Percentiles rank a stretch among this genome's conserved stretches.
Evolutionary conservation across 139 green algal species (phyloP).

Genomic region (Eudorina sp.): DNA sequence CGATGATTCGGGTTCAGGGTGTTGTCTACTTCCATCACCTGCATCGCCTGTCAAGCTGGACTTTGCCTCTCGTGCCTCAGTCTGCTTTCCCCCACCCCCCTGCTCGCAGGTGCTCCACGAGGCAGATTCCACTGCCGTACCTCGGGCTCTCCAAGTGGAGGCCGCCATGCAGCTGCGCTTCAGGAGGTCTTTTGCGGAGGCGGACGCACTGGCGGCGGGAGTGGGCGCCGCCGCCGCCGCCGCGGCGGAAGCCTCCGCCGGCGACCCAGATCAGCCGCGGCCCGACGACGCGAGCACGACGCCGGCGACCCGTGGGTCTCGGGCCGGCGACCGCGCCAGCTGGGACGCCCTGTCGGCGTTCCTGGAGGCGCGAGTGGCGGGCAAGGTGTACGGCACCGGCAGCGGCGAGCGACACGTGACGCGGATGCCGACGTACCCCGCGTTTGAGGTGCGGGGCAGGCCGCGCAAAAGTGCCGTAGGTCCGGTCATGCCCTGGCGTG

Average conservation of each 20-base stretch:
- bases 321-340: neutral
- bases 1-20: no score
- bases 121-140: conserved; percentile 21
- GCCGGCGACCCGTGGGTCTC: neutral
- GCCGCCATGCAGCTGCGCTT: conserved; percentile 24
- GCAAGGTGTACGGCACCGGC: conserved; percentile 60
- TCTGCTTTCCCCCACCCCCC: neutral
- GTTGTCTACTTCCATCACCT: no score
- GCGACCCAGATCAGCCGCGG: no score
- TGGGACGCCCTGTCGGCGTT: conserved; percentile 61
- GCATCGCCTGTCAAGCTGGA: no score
- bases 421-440: conserved; percentile 59
- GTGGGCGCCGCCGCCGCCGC: neutral
- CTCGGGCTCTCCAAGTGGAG: conserved; percentile 18
- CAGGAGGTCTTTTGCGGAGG: neutral
- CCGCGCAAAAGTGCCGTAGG: neutral
- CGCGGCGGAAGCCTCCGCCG: neutral
- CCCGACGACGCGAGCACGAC: no score
- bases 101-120: conserved; percentile 36
- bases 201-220: neutral
- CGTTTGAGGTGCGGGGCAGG: conserved; percentile 57
- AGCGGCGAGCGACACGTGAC: conserved; percentile 63
- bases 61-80: neutral
- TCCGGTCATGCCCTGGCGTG: no score
- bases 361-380: conserved; percentile 58